A percentile compares a stretch with the other conserved stretches of the same genome.
Conservation (phyloP, 1,284 basidiomycete genomes). For the Neonothopanus nambi region DNA sequence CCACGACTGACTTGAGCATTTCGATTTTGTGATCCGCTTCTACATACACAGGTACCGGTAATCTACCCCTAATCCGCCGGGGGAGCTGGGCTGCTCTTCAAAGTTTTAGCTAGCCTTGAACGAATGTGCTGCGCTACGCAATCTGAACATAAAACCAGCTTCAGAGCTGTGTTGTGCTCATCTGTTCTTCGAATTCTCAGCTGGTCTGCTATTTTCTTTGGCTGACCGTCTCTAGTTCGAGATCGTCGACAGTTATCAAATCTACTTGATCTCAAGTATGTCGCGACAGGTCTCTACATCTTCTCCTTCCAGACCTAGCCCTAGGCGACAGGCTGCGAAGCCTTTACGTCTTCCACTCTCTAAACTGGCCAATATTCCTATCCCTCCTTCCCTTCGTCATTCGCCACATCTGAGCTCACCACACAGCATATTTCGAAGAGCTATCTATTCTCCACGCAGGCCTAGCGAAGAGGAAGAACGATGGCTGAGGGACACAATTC, state of each 20-base stretch:
- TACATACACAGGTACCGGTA: too few relatives aligned
- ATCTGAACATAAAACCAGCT: too few relatives aligned
- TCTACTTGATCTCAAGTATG: neutral
- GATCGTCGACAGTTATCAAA: neutral
- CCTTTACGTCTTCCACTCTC: slow-evolving; percentile 18
- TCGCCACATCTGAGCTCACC: slow-evolving; percentile 55
- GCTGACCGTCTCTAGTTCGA: too few relatives aligned
- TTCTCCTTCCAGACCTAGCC: neutral
- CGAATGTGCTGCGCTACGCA: too few relatives aligned
- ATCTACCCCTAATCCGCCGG: too few relatives aligned
- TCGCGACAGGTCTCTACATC: neutral
- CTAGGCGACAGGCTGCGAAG: too few relatives aligned
- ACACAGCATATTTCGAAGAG: slow-evolving; percentile 46
- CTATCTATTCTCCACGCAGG: slow-evolving; percentile 29
- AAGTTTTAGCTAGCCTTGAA: too few relatives aligned
- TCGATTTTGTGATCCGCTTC: too few relatives aligned
- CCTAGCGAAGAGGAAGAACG: slow-evolving; percentile 53
- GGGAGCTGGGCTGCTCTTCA: too few relatives aligned
- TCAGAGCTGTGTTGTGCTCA: too few relatives aligned
- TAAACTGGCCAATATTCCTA: slow-evolving; percentile 38
- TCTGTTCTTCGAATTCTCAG: too few relatives aligned
- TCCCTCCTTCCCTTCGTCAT: slow-evolving; percentile 56
- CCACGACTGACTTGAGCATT: neutral
- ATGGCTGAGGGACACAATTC: slow-evolving; percentile 64
- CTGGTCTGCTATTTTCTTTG: too few relatives aligned